Conservation (phyloP, 75 land plant genomes). For the Chamaecyparis obtusa region DNA sequence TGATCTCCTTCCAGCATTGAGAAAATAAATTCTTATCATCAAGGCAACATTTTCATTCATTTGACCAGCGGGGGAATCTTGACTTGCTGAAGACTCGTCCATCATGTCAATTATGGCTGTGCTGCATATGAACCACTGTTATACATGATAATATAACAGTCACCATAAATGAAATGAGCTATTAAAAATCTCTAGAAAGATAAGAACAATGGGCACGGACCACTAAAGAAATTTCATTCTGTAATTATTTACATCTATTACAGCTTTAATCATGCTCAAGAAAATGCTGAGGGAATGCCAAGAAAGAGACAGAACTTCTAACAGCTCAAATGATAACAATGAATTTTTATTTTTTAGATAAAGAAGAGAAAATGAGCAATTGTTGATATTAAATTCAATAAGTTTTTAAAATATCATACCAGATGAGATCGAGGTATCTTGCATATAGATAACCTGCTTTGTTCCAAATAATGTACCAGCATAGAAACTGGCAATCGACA, state of each 20-base stretch:
- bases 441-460: constrained; percentile 3
- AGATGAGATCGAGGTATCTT: background rate
- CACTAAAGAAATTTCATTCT: background rate
- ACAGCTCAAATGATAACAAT: background rate
- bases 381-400: background rate
- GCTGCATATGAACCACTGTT: background rate
- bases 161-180: background rate
- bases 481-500: constrained; percentile 67
- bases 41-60: background rate
- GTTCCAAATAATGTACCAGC: constrained; percentile 58
- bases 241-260: background rate
- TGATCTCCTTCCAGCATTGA: background rate
- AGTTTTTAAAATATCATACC: background rate
- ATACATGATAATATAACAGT: background rate
- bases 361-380: background rate
- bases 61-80: background rate
- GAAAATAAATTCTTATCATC: background rate
- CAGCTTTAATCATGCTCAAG: background rate
- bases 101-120: background rate
- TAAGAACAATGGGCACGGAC: background rate
- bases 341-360: background rate
- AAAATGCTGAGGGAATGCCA: background rate
- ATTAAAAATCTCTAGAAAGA: background rate
- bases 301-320: background rate
- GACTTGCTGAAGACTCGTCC: background rate